Evolutionary conservation across 805 yeast genomes (phyloP), one percentile per base, ranked within the genome.

Genomic region (Ogataea wickerhamii): DNA sequence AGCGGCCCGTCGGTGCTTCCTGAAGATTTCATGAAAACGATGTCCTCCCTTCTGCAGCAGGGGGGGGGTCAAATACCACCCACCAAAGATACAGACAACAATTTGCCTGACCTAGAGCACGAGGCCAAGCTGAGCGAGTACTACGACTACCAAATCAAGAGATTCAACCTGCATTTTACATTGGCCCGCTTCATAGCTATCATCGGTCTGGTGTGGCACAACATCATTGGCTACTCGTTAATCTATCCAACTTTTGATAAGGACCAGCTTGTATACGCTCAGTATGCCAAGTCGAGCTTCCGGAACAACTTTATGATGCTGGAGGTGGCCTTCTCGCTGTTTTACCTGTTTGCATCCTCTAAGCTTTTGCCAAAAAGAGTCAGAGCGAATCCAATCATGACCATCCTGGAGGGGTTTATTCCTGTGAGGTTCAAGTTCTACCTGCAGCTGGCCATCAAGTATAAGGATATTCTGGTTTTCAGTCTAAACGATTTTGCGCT

Each of bases 1-100:
- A 21, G 32, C 13, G 38, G 28, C 6, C 25, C 34, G 16, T 28
- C 47, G 7, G 33, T 40, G 8, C 32, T 48, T n/a, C 59, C 58
- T 18, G 52, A 53, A 14, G 61, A 59, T 32, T 52, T 58, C 32
- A 54, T 58, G 60, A 56, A 55, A 20, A 49, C 53, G 2, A 47
- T 58, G 55, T 47, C 56, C 1, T 48, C 60, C 3, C 34, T 57
- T 13, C 30, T 58, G 16, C 42, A 39, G n/a, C 37, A 35, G 37
- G 45, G 21, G 38, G 45, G 18, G 25, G 28, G 19, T 16, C 39
- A 34, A 19, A 28, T 26, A 17, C 19, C 20, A 8, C 34, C 17
- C 6, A 35, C 23, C 13, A 38, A 25, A 8, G 38, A 12, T 19
- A 34, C 33, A 8, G 18, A 32, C 32, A 8, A 37, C 28, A 24